phyloP scores from a whole-genome alignment of 371 early-diverging fungal species.

The Catenaria anguillulae region DNA sequence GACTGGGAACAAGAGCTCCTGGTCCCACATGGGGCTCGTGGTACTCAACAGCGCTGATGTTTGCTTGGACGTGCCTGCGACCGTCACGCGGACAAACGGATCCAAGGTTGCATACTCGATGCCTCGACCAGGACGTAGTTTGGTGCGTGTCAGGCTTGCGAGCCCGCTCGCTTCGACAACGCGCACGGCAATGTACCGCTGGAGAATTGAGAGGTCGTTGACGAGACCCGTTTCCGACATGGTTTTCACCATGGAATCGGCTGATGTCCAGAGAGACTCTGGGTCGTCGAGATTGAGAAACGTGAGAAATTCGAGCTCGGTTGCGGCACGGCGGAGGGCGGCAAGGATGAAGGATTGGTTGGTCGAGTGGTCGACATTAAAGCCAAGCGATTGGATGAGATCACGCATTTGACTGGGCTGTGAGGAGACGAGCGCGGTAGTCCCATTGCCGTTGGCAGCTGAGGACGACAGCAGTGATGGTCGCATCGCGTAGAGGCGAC shows the following conservation, averaged over 20 bases:
- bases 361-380: background rate
- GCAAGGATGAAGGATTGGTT: conserved; percentile 7
- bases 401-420: background rate
- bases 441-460: too few species aligned
- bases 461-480: too few species aligned
- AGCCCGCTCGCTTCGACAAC: conserved; percentile 12
- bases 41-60: conserved; percentile 17
- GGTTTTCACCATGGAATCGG: background rate
- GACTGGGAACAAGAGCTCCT: conserved; percentile 17
- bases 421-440: background rate
- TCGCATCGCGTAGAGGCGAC: background rate
- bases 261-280: conserved; percentile 11
- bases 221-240: conserved; percentile 9
- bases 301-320: conserved; percentile 12
- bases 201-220: conserved; percentile 12
- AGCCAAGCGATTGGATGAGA: background rate
- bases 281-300: conserved; percentile 19
- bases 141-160: background rate
- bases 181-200: conserved; percentile 15
- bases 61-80: conserved; percentile 14
- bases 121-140: background rate
- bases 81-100: conserved; percentile 17
- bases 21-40: conserved; percentile 20
- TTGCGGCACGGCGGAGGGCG: conserved; percentile 12
- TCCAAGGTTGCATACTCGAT: conserved; percentile 12